Percentiles rank a stretch among this genome's conserved stretches.
Evolutionary conservation across 148 eudicot genomes (phyloP).

Genomic region (Chenopodium formosanum): DNA sequence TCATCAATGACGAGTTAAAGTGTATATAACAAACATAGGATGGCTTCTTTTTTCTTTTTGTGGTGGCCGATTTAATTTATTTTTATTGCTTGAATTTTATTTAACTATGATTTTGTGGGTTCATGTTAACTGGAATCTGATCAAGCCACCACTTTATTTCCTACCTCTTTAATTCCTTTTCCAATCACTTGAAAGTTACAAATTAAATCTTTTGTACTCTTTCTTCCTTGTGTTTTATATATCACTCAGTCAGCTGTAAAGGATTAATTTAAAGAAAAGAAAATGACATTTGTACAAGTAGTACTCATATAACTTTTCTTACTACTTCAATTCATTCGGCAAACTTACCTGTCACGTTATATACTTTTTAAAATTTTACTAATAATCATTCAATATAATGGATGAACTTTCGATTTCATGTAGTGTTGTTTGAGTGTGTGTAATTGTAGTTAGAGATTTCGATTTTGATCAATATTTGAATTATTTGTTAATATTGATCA

Average conservation of each 20-base stretch:
- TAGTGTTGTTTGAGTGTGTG: no score
- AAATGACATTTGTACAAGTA: no score
- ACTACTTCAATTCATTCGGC: no score
- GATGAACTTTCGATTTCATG: no score
- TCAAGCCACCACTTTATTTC: constrained; percentile 1
- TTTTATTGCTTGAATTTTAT: not conserved
- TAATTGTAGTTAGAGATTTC: no score
- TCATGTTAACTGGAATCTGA: constrained; percentile 1
- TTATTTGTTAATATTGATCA: not conserved
- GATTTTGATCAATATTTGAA: not conserved
- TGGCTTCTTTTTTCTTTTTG: not conserved
- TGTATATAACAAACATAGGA: not conserved
- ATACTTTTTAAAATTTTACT: no score
- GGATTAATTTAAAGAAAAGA: not conserved
- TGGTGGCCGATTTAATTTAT: not conserved
- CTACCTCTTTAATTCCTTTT: not conserved
- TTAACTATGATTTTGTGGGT: not conserved
- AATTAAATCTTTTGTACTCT: not conserved
- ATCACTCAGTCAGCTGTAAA: not conserved
- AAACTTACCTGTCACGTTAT: no score
- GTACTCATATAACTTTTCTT: no score
- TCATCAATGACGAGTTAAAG: constrained; percentile 12
- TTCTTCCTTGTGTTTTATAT: not conserved
- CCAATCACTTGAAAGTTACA: not conserved
- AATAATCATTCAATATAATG: no score